A percentile compares a stretch with the other conserved stretches of the same genome.
phyloP scores from a whole-genome alignment of 352 stramenopile genomes.

The Globisporangium iwayamae region DNA sequence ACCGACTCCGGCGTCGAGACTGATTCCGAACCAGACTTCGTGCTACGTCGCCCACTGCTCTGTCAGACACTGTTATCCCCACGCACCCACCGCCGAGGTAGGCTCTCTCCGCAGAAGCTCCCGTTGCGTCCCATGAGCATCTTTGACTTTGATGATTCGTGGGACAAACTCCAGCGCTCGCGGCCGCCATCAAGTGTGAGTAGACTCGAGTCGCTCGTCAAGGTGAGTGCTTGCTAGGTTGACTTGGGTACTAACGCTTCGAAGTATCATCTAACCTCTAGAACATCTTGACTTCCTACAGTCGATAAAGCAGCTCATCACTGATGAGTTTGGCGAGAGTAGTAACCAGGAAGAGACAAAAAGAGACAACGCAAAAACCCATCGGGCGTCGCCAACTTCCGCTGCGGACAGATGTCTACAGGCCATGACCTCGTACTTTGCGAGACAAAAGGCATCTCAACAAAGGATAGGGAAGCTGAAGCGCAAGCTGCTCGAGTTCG shows the following conservation, averaged over 20 bases:
- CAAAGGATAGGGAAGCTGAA: constrained; percentile 6
- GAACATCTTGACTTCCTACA: not conserved
- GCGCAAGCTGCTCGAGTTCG: constrained; percentile 12
- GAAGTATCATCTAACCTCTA: not conserved
- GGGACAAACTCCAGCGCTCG: constrained; percentile 10
- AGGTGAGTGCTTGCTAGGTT: not conserved
- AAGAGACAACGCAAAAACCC: not conserved
- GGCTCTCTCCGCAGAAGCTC: not conserved
- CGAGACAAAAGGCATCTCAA: not conserved
- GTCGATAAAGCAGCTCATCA: constrained; percentile 8
- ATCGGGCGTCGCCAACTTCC: not conserved
- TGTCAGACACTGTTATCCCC: not conserved
- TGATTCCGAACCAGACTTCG: constrained; percentile 5
- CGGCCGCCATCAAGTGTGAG: not conserved
- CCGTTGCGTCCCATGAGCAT: constrained; percentile 9
- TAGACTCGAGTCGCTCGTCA: constrained; percentile 12
- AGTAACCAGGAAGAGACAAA: constrained; percentile 12
- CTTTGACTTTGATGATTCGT: constrained; percentile 18
- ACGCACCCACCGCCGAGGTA: not conserved
- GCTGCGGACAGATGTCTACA: constrained; percentile 7
- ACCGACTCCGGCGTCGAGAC: not conserved
- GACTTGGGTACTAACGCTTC: not conserved
- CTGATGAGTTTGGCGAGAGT: constrained; percentile 6
- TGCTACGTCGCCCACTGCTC: constrained; percentile 2
- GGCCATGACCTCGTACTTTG: constrained; percentile 6